Evolutionary conservation across 2,329 filamentous ascomycete genomes (phyloP), one percentile per base, ranked within the genome.

Genomic region (Penicillium sp.): DNA sequence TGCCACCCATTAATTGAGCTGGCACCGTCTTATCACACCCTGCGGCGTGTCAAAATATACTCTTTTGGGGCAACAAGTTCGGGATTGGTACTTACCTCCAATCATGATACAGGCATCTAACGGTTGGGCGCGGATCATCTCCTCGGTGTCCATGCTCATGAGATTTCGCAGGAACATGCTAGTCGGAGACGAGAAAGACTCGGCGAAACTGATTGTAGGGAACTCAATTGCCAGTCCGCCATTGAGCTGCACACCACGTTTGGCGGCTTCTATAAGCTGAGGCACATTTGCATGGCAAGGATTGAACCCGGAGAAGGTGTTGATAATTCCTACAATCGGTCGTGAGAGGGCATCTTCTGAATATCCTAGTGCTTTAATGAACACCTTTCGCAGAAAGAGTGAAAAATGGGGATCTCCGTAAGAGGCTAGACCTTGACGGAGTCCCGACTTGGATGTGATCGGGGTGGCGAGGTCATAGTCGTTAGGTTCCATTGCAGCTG

Each of bases 101-200:
- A 90, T 86, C 59, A 88, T 77, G 13, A 89, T 80, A 9, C 84
- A 83, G 0, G 85, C 84, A 71, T 91, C 88, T 14, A 88, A 79
- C 0, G 88, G 88, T 70, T 91, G 88, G 0, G 87, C 87, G 42
- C 77, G 77, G 49, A 90, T 85, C 88, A 91, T 91, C 75, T 91
- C 88, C 69, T 91, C 88, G 0, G 88, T 91, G 66, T 91, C 88
- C 86, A 91, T 89, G 60, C 85, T 87, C 88, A 91, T 91, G 53
- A 91, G 66, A 60, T 91, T 91, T 31, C 88, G 73, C 45, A 91
- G 66, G 52, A 85, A 90, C 88, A 91, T 90, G 73, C 87, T 90
- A 4, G 88, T 90, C 2, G 88, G 88, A 43, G 81, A 77, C 0
- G 87, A 79, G 66, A 91, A 91, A 2, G 79, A 82, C 77, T 91